These are phyloP conservation scores for Carnegiea gigantea DNA, from an alignment of 179 eudicot species.

Conservation along the genomic window DNA sequence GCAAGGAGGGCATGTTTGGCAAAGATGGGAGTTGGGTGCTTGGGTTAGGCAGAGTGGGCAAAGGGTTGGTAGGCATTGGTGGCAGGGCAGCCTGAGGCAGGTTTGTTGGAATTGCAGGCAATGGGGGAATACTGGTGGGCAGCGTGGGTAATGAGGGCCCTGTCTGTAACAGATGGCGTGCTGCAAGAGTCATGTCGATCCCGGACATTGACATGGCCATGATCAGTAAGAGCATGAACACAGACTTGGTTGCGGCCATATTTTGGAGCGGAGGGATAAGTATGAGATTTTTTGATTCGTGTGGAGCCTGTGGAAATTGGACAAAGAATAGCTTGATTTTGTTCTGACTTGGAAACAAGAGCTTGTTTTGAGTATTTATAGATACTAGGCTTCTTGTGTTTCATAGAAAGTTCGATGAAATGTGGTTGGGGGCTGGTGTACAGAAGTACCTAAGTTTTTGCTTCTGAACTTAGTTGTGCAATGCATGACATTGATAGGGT, in stretches of 20 bases:
- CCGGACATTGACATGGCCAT: not conserved
- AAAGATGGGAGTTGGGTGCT: slow-evolving; percentile 3
- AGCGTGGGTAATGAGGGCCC: slow-evolving; percentile 3
- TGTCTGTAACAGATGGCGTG: slow-evolving; percentile 6
- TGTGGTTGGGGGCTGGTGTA: slow-evolving; percentile 12
- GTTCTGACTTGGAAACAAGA: not conserved
- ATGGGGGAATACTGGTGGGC: slow-evolving; percentile 1
- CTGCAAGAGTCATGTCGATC: not conserved
- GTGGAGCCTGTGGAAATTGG: not conserved
- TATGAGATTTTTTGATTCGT: not conserved
- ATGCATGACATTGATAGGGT: no score
- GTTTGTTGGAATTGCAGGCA: slow-evolving; percentile 13
- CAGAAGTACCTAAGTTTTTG: no score
- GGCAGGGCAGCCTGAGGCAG: slow-evolving; percentile 15
- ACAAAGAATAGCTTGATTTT: not conserved
- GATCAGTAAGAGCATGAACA: not conserved
- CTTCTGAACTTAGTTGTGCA: not conserved
- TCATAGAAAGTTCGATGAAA: not conserved
- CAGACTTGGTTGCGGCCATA: slow-evolving; percentile 5
- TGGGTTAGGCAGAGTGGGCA: slow-evolving; percentile 6
- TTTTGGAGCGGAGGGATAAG: no score
- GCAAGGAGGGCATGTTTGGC: slow-evolving; percentile 1
- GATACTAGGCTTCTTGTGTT: not conserved
- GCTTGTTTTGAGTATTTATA: not conserved
- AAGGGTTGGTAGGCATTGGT: slow-evolving; percentile 8